Base-by-base conservation (phyloP, 2,329 filamentous ascomycete genomes). In the Trichoderma sp. region DNA sequence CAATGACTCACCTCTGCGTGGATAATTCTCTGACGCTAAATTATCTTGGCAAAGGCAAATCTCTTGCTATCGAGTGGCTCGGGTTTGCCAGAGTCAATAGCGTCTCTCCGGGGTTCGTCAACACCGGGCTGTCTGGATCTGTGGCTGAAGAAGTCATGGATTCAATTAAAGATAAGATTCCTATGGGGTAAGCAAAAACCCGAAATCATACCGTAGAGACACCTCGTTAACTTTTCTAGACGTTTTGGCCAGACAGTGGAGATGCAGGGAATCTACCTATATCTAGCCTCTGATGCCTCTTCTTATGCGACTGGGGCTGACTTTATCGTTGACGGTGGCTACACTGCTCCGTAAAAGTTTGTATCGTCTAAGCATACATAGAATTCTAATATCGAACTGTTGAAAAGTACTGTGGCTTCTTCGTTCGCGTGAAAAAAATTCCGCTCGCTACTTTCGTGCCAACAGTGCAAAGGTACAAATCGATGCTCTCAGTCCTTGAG, bases 31-130 rank as follows among this genome's bases (percentile, higher is more conserved):
- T 8, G 0, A 43, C 7, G 6, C 19, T 43, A 19, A 43, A n/a
- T 19, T 7, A 43, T n/a, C 3, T 14, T 43, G 40, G 40, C 7
- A 43, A 19, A 88, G 73, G 79, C 82, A 90, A 88, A 79, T 90
- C 87, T 53, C 80, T 94, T 55, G 90, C 91, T 0, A 87, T 94
- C 40, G 92, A 94, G 79, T 94, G 91, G 91, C 87, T 90, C 7
- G 88, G 87, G 53, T 93, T 92, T 76, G 92, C 91, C 6, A 85
- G 92, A 47, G 88, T 86, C 72, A 94, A 94, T 78, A 88, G 86
- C 16, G 82, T 94, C 49, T 92, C 89, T 3, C 91, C 91, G 0
- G 91, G 92, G 19, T 93, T 93, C 77, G 92, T 94, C 73, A 85
- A 86, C 68, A 94, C 91, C 0, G 91, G 92, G 11, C 13, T 64